Evolutionary conservation across 371 early-diverging fungal species (phyloP).

Genomic region (Umbelopsis sp.): DNA sequence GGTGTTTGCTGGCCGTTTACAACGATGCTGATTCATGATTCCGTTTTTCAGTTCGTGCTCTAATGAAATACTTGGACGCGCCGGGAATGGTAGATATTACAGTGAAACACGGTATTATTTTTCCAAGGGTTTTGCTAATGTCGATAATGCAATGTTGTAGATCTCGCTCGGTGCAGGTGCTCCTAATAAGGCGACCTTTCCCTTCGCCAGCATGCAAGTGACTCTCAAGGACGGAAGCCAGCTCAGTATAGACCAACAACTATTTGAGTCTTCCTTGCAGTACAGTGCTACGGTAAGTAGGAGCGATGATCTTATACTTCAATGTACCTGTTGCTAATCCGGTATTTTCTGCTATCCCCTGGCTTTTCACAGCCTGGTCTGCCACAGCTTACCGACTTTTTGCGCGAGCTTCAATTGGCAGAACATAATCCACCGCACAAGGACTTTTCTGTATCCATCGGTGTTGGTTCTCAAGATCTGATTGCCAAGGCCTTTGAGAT

Average conservation of each 20-base stretch:
- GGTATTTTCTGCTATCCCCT: neutral
- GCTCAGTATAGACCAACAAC: slow-evolving; percentile 45
- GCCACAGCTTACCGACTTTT: slow-evolving; percentile 65
- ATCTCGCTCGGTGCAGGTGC: slow-evolving; percentile 74
- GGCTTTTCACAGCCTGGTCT: slow-evolving; percentile 56
- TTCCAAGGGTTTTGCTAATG: neutral
- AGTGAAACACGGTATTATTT: neutral
- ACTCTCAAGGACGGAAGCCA: slow-evolving; percentile 65
- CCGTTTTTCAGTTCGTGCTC: slow-evolving; percentile 27
- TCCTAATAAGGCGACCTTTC: slow-evolving; percentile 75
- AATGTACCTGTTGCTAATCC: neutral
- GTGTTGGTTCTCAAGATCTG: slow-evolving; percentile 79
- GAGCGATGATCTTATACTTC: neutral
- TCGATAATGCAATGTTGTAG: slow-evolving; percentile 27
- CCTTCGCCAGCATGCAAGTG: slow-evolving; percentile 66
- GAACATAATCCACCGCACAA: slow-evolving; percentile 63
- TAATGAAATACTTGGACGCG: slow-evolving; percentile 36
- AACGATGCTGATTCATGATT: neutral
- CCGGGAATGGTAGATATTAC: slow-evolving; percentile 43
- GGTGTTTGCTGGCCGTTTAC: neutral
- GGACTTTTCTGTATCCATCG: slow-evolving; percentile 69
- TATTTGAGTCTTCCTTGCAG: slow-evolving; percentile 51
- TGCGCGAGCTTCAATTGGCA: slow-evolving; percentile 59
- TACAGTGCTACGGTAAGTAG: slow-evolving; percentile 60
- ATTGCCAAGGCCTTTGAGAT: slow-evolving; percentile 79